Percentiles rank a stretch among this genome's conserved stretches.
Evolutionary conservation across 2,329 filamentous ascomycete genomes (phyloP).

Genomic region (Plenodomus biglobosus): DNA sequence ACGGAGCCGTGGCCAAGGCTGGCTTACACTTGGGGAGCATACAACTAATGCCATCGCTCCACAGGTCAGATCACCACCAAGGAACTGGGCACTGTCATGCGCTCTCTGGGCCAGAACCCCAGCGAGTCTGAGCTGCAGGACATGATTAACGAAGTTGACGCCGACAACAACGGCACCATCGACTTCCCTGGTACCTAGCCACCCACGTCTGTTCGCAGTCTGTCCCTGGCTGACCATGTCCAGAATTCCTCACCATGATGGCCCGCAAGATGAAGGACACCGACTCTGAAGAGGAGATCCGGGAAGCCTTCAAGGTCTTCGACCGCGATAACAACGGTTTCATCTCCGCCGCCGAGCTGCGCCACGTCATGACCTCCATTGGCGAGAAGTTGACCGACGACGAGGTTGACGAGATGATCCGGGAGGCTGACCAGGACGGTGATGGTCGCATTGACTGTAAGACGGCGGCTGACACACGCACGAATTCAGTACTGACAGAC

Average conservation of each 20-base stretch:
- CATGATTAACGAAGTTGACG: constrained; percentile 68
- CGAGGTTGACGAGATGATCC: constrained; percentile 67
- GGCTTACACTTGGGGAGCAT: neutral
- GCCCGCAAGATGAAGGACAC: constrained; percentile 63
- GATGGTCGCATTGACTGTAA: constrained; percentile 66
- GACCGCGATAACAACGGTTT: constrained; percentile 67
- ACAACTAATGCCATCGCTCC: constrained; percentile 25
- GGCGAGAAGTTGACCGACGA: constrained; percentile 65
- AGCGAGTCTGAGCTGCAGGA: constrained; percentile 64
- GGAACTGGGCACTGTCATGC: constrained; percentile 66
- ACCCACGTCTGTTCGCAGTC: neutral
- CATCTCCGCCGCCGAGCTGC: constrained; percentile 64
- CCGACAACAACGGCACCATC: constrained; percentile 66
- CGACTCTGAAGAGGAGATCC: constrained; percentile 65
- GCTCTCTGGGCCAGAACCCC: constrained; percentile 64
- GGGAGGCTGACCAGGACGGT: constrained; percentile 65
- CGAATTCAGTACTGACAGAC: constrained; percentile 9
- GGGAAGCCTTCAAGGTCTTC: constrained; percentile 67
- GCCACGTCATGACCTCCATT: constrained; percentile 65
- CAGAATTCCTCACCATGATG: constrained; percentile 69
- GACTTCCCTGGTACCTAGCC: constrained; percentile 59
- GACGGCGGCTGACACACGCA: constrained; percentile 14
- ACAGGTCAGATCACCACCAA: constrained; percentile 65
- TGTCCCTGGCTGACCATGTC: neutral
- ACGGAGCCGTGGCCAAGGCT: neutral